phyloP scores from a whole-genome alignment of 1,284 basidiomycete species.

The Fomes fomentarius region DNA sequence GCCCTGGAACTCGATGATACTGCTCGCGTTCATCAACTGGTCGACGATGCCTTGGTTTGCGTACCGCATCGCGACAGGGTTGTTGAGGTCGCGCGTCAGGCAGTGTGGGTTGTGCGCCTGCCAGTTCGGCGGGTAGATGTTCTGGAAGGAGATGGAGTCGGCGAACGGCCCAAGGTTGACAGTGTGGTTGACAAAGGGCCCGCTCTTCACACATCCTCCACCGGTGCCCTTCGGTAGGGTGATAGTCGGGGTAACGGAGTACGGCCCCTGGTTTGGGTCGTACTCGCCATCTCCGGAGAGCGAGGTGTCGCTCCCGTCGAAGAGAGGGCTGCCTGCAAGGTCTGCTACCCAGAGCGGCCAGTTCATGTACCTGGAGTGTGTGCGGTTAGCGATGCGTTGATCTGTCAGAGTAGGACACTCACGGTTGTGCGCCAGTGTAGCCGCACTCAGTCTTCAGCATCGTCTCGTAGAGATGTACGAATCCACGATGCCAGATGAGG shows the following conservation, averaged over 20 bases:
- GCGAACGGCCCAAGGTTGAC: conserved; percentile 1
- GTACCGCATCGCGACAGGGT: neutral
- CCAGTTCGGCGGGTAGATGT: conserved; percentile 1
- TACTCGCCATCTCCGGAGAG: neutral
- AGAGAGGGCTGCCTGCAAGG: neutral
- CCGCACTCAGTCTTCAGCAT: neutral
- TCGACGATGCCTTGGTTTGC: neutral
- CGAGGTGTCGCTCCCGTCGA: conserved; percentile 4
- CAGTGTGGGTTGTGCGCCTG: neutral
- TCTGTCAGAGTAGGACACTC: neutral
- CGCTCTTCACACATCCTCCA: neutral
- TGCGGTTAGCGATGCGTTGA: neutral
- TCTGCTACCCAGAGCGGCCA: conserved; percentile 1
- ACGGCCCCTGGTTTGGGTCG: neutral
- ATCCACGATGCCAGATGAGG: conserved; percentile 2
- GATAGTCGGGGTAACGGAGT: neutral
- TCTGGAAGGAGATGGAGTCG: neutral
- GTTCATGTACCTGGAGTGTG: neutral
- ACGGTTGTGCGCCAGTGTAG: neutral
- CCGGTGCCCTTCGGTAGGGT: neutral
- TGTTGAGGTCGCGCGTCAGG: conserved; percentile 1
- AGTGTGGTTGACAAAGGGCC: conserved; percentile 1
- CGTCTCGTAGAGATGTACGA: neutral
- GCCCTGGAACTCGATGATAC: conserved; percentile 2
- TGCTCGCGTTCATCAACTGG: neutral